These are phyloP conservation scores for Dictyostelium brefeldianum DNA, from an alignment of 78 protist genomes.

Conservation along the genomic window DNA sequence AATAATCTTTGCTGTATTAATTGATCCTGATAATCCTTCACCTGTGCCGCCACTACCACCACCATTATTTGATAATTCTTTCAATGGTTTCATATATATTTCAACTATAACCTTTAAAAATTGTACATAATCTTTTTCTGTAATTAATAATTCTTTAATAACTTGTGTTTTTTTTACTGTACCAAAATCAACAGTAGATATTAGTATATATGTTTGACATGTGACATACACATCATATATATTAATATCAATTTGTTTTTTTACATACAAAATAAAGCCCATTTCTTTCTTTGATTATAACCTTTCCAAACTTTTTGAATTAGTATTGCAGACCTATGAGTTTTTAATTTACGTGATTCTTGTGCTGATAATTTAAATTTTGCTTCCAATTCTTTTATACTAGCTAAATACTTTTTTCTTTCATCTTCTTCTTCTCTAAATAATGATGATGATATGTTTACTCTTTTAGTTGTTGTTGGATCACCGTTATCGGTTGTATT, in stretches of 20 bases:
- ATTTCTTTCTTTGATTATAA: conserved; percentile 44
- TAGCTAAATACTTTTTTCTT: conserved; percentile 2
- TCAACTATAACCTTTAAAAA: conserved; percentile 30
- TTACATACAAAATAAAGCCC: conserved; percentile 38
- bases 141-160: conserved; percentile 33
- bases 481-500: background rate
- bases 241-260: background rate
- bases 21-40: background rate
- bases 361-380: background rate
- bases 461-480: background rate
- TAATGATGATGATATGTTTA: background rate
- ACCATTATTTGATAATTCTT: background rate
- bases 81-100: conserved; percentile 26
- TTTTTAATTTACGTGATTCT: conserved; percentile 24
- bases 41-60: background rate
- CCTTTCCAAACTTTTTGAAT: conserved; percentile 77
- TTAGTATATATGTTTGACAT: background rate
- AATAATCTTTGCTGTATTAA: background rate
- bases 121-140: conserved; percentile 62
- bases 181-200: background rate
- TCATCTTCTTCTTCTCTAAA: background rate
- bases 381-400: conserved; percentile 18
- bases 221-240: background rate
- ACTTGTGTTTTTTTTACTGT: conserved; percentile 48
- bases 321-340: conserved; percentile 14